Conservation (phyloP, 805 yeast genomes). For the Kodamaea kaohsiungensis region DNA sequence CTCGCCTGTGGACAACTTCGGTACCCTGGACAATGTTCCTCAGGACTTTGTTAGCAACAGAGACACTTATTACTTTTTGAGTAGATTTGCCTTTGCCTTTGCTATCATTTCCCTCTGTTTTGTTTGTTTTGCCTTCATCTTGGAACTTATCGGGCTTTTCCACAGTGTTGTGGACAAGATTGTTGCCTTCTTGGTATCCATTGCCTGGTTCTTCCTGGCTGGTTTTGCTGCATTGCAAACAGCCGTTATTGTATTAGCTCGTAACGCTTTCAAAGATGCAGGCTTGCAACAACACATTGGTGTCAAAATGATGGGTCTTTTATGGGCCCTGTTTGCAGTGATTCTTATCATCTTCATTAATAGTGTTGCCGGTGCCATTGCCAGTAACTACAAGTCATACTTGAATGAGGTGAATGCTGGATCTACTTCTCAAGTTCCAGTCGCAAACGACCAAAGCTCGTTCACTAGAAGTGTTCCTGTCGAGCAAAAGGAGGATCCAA, state of each 20-base stretch:
- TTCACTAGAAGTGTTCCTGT: conserved; percentile 41
- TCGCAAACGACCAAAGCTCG: conserved; percentile 38
- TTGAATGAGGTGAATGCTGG: conserved; percentile 34
- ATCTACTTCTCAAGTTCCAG: conserved; percentile 19
- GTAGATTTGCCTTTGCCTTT: conserved; percentile 45
- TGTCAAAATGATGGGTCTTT: conserved; percentile 56
- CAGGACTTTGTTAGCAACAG: conserved; percentile 47
- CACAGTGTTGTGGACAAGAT: conserved; percentile 57
- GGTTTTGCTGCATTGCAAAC: conserved; percentile 74
- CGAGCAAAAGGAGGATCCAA: conserved; percentile 38
- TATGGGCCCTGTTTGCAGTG: conserved; percentile 70
- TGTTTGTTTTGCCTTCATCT: conserved; percentile 60
- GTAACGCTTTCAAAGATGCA: conserved; percentile 58
- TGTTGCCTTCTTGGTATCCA: conserved; percentile 49
- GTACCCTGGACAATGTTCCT: conserved; percentile 52
- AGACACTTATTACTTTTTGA: conserved; percentile 60
- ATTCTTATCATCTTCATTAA: conserved; percentile 51
- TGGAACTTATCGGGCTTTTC: conserved; percentile 56
- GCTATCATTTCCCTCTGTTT: conserved; percentile 54
- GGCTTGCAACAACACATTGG: conserved; percentile 52
- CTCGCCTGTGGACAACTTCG: conserved; percentile 77
- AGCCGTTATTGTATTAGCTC: conserved; percentile 76
- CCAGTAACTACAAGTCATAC: conserved; percentile 53
- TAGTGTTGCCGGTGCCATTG: conserved; percentile 51
- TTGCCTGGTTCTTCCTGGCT: conserved; percentile 55